A percentile compares a stretch with the other conserved stretches of the same genome.
Conservation (phyloP, 768 basidiomycete genomes). For the Kondoa malvinella region DNA sequence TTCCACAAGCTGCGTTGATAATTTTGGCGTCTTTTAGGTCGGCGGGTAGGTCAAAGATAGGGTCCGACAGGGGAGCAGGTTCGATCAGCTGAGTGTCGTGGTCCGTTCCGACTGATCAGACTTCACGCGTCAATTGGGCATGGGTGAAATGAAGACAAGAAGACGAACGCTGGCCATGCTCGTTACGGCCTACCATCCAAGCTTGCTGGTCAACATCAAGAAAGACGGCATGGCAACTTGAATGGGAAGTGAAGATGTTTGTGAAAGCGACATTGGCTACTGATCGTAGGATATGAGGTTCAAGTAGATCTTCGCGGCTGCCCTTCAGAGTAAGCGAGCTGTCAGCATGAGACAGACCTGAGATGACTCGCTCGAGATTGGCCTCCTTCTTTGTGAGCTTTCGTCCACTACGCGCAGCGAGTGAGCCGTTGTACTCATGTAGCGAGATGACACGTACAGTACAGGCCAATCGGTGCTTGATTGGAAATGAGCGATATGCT, state of each 20-base stretch:
- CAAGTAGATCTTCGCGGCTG: slow-evolving; percentile 45
- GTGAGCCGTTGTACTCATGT: neutral
- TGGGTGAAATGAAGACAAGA: neutral
- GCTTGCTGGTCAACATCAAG: slow-evolving; percentile 47
- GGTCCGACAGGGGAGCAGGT: slow-evolving; percentile 41
- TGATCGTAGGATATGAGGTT: slow-evolving; percentile 77
- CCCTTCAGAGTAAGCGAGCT: neutral
- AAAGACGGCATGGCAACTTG: slow-evolving; percentile 56
- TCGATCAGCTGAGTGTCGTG: slow-evolving; percentile 36
- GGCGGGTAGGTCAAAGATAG: slow-evolving; percentile 45
- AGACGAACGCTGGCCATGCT: slow-evolving; percentile 20
- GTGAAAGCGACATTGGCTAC: slow-evolving; percentile 42
- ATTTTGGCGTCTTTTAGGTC: slow-evolving; percentile 40
- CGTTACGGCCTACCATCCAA: slow-evolving; percentile 79
- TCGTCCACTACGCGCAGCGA: neutral
- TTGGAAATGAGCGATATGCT: neutral
- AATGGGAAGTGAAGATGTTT: slow-evolving; percentile 39
- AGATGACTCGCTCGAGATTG: neutral
- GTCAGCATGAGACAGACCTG: neutral
- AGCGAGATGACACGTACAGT: neutral
- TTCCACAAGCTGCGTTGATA: slow-evolving; percentile 65
- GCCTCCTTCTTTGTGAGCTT: neutral
- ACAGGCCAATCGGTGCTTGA: neutral
- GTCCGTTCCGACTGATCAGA: slow-evolving; percentile 23
- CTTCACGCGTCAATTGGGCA: slow-evolving; percentile 46